These are phyloP conservation scores for Cladosporium austrohemisphaericum DNA, from an alignment of 2,329 filamentous ascomycete genomes.

Conservation along the genomic window DNA sequence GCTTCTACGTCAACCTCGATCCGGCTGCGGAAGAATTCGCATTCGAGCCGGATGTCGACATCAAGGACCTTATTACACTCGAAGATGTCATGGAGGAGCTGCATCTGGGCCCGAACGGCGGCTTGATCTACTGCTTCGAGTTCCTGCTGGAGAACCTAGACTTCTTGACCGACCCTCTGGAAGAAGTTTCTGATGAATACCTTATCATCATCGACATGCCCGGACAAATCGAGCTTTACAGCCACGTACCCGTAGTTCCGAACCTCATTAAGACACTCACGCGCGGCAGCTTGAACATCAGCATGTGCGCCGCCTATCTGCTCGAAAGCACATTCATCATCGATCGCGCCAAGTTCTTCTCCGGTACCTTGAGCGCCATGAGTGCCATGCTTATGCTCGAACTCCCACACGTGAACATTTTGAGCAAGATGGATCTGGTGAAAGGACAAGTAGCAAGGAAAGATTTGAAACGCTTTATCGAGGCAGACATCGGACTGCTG, in stretches of 20 bases:
- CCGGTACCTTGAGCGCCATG: slow-evolving; percentile 93
- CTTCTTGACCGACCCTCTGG: slow-evolving; percentile 80
- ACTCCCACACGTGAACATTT: slow-evolving; percentile 90
- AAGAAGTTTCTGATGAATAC: slow-evolving; percentile 86
- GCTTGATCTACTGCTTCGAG: slow-evolving; percentile 94
- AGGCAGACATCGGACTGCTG: slow-evolving; percentile 76
- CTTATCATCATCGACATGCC: slow-evolving; percentile 98
- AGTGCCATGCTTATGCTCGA: slow-evolving; percentile 99
- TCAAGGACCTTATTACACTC: slow-evolving; percentile 88
- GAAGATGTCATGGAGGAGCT: slow-evolving; percentile 97
- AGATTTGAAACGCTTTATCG: slow-evolving; percentile 84
- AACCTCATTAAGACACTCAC: slow-evolving; percentile 78
- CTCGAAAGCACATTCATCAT: slow-evolving; percentile 94
- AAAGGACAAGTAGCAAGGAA: slow-evolving; percentile 83
- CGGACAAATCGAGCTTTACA: slow-evolving; percentile 97
- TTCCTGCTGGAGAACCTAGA: slow-evolving; percentile 93
- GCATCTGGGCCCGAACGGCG: slow-evolving; percentile 84
- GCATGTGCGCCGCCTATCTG: slow-evolving; percentile 88
- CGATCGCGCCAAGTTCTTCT: slow-evolving; percentile 95
- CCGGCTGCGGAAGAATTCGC: slow-evolving; percentile 90
- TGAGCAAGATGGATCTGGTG: slow-evolving; percentile 97
- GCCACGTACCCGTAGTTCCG: slow-evolving; percentile 89
- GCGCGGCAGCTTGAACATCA: slow-evolving; percentile 79
- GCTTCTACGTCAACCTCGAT: slow-evolving; percentile 97
- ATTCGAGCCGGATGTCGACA: slow-evolving; percentile 89